These are phyloP conservation scores for Colletotrichum navitas DNA, from an alignment of 2,329 filamentous ascomycete species.

Conservation along the genomic window DNA sequence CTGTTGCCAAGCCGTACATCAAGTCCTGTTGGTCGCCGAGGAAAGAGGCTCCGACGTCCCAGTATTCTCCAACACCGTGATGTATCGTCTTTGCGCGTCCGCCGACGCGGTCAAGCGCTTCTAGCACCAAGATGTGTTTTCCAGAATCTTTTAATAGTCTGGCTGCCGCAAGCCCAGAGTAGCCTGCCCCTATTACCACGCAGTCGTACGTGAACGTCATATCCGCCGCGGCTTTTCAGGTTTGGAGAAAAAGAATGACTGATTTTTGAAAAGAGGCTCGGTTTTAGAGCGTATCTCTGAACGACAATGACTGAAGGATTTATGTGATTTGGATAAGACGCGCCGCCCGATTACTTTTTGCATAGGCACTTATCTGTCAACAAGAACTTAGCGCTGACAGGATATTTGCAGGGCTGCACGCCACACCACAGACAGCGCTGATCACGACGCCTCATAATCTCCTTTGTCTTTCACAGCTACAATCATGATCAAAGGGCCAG, in stretches of 20 bases:
- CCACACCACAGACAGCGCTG: conserved; percentile 14
- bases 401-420: conserved; percentile 18
- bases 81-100: conserved; percentile 37
- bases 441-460: conserved; percentile 30
- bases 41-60: conserved; percentile 44
- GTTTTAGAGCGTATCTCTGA: not conserved
- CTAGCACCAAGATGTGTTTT: conserved; percentile 30
- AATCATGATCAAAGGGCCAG: not conserved
- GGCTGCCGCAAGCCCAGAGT: conserved; percentile 37
- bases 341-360: not conserved
- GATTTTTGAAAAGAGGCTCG: not conserved
- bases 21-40: conserved; percentile 42
- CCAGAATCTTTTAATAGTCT: conserved; percentile 32
- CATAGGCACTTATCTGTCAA: not conserved
- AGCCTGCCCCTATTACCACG: conserved; percentile 39
- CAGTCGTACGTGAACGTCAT: conserved; percentile 32
- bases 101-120: conserved; percentile 41
- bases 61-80: conserved; percentile 38
- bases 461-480: not conserved
- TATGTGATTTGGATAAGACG: not conserved
- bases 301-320: too few species aligned
- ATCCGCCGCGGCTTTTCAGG: not conserved
- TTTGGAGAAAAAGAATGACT: not conserved
- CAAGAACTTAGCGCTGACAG: conserved; percentile 25
- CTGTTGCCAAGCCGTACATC: conserved; percentile 37